These are phyloP conservation scores for Chaetomidium leptoderma DNA, from an alignment of 495 filamentous ascomycete species.

Conservation along the genomic window DNA sequence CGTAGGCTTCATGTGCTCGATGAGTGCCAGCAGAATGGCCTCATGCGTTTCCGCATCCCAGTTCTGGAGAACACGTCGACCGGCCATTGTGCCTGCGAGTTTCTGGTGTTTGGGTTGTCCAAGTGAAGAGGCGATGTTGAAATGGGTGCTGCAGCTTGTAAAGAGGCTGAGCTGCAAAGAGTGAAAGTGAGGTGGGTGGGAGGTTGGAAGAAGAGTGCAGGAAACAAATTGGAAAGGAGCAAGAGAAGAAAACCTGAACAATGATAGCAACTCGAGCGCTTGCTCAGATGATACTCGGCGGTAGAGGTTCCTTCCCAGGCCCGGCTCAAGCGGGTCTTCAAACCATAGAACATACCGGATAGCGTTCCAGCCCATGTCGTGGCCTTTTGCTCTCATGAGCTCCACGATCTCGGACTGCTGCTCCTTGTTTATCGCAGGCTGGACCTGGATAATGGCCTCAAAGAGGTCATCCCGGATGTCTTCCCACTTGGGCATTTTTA, in stretches of 20 bases:
- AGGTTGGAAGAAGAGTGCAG: background rate
- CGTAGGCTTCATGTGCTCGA: conserved; percentile 20
- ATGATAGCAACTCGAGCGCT: background rate
- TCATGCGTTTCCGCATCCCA: conserved; percentile 27
- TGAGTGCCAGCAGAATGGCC: conserved; percentile 27
- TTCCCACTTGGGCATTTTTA: conserved; percentile 26
- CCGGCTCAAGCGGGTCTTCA: background rate
- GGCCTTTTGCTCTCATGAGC: conserved; percentile 22
- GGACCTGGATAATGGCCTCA: conserved; percentile 21
- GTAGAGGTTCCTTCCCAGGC: background rate
- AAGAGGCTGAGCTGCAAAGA: background rate
- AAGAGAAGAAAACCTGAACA: conserved; percentile 3
- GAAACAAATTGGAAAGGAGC: conserved; percentile 2
- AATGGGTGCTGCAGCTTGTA: background rate
- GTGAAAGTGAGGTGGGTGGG: background rate
- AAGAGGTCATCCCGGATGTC: conserved; percentile 34
- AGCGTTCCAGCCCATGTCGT: conserved; percentile 35
- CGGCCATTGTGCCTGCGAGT: conserved; percentile 4
- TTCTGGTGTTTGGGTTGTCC: background rate
- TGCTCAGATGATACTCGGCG: background rate
- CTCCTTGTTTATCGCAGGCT: conserved; percentile 23
- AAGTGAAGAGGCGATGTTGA: background rate
- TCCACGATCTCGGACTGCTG: conserved; percentile 29
- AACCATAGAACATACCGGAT: conserved; percentile 30
- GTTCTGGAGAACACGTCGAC: conserved; percentile 1